Conservation (phyloP, 257 asterid species). For the Penstemon davidsonii region DNA sequence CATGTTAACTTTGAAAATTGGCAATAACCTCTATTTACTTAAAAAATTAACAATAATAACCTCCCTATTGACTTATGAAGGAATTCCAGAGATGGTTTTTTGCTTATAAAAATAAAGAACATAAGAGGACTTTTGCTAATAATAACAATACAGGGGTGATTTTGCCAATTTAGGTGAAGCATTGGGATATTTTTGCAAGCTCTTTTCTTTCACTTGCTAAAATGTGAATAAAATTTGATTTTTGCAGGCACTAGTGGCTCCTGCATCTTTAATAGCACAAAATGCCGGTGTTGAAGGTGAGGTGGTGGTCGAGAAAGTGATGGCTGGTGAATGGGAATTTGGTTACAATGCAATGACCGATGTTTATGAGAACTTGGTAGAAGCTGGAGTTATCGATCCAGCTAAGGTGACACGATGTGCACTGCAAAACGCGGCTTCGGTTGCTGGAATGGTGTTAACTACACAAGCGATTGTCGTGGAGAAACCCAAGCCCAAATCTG, state of each 20-base stretch:
- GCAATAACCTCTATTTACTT: too few species aligned
- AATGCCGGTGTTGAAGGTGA: slow-evolving; percentile 97
- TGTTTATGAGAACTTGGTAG: slow-evolving; percentile 70
- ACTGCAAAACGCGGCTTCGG: slow-evolving; percentile 84
- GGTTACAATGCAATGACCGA: slow-evolving; percentile 96
- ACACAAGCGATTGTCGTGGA: slow-evolving; percentile 98
- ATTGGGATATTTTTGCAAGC: too few species aligned
- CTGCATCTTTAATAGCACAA: slow-evolving; percentile 82
- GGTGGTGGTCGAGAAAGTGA: slow-evolving; percentile 89
- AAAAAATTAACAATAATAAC: too few species aligned
- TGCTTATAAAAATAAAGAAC: too few species aligned
- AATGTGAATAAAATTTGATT: background rate
- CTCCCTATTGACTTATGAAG: too few species aligned
- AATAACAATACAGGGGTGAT: too few species aligned
- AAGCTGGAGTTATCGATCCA: slow-evolving; percentile 89
- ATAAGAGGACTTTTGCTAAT: too few species aligned
- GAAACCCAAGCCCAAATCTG: slow-evolving; percentile 64
- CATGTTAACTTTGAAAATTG: too few species aligned
- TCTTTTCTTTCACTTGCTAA: too few species aligned
- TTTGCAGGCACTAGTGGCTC: slow-evolving; percentile 73
- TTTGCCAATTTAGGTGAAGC: too few species aligned
- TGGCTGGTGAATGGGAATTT: slow-evolving; percentile 70
- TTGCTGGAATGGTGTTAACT: slow-evolving; percentile 97
- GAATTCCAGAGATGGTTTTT: too few species aligned
- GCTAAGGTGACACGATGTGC: slow-evolving; percentile 96